Conservation (phyloP, 345 rosid species). For the Dovyalis caffra region DNA sequence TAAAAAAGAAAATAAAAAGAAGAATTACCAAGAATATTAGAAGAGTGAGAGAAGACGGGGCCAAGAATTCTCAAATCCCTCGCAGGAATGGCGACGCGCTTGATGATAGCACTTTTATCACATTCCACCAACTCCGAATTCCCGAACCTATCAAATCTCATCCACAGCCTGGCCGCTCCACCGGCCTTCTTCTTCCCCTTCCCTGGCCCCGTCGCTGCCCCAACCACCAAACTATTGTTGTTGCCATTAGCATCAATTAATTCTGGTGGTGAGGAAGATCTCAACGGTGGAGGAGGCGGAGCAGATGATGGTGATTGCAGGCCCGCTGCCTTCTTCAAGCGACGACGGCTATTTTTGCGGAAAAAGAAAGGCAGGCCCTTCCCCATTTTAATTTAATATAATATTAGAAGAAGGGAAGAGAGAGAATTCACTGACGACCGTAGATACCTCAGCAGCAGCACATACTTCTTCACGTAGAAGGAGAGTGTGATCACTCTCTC, state of each 20-base stretch:
- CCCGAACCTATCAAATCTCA: constrained; percentile 80
- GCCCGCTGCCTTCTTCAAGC: constrained; percentile 10
- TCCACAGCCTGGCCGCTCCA: constrained; percentile 87
- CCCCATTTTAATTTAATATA: too few species aligned
- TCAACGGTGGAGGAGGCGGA: constrained; percentile 17
- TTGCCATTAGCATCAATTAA: neutral
- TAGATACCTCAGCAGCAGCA: too few species aligned
- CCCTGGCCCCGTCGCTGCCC: constrained; percentile 22
- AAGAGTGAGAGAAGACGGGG: constrained; percentile 87
- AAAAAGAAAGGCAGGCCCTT: constrained; percentile 3
- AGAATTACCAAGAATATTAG: constrained; percentile 66
- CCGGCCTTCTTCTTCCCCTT: constrained; percentile 87
- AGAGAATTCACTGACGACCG: too few species aligned
- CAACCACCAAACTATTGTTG: neutral
- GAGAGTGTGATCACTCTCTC: too few species aligned
- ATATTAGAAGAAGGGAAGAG: too few species aligned
- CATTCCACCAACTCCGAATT: constrained; percentile 77
- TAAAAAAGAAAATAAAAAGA: neutral
- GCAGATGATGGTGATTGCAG: neutral
- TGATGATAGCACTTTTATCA: constrained; percentile 73
- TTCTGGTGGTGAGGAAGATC: constrained; percentile 19
- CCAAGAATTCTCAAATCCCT: constrained; percentile 94
- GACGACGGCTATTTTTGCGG: constrained; percentile 10
- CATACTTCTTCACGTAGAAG: too few species aligned
- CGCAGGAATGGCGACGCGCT: constrained; percentile 73